Evolutionary conservation across 495 filamentous ascomycete species (phyloP).

Genomic region (Aspergillus affinis): DNA sequence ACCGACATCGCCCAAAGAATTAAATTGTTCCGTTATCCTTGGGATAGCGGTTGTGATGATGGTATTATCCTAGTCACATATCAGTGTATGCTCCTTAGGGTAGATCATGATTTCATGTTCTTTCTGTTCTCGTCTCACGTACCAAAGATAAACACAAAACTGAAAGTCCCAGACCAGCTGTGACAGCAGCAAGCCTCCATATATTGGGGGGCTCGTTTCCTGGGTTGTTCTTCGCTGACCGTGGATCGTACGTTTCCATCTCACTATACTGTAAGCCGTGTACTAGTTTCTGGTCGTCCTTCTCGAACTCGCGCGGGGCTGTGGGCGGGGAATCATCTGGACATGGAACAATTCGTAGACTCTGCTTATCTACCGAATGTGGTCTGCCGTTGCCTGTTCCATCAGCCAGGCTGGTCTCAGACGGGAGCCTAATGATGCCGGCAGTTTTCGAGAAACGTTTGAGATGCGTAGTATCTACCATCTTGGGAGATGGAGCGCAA

Average conservation of each 20-base stretch:
- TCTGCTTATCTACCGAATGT: background rate
- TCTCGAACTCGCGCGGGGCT: background rate
- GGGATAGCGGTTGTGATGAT: slow-evolving; percentile 87
- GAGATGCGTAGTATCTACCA: background rate
- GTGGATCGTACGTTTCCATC: background rate
- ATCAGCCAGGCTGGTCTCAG: background rate
- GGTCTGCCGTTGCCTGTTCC: background rate
- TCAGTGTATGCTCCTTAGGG: background rate
- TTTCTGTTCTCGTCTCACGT: slow-evolving; percentile 18
- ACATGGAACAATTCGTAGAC: background rate
- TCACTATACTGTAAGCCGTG: background rate
- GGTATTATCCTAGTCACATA: slow-evolving; percentile 56
- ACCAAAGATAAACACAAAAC: slow-evolving; percentile 68
- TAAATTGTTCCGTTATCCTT: slow-evolving; percentile 77
- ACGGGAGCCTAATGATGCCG: background rate
- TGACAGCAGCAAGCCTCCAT: slow-evolving; percentile 55
- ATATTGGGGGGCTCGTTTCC: slow-evolving; percentile 48
- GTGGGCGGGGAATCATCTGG: background rate
- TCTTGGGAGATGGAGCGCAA: background rate
- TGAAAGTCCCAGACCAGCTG: slow-evolving; percentile 58
- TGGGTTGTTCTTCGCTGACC: background rate
- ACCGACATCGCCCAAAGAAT: slow-evolving; percentile 72
- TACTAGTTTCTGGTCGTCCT: background rate
- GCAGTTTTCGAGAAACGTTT: background rate
- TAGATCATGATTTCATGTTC: background rate